Conservation (phyloP, 176 grass and related monocot genomes). For the Raddia distichophylla region DNA sequence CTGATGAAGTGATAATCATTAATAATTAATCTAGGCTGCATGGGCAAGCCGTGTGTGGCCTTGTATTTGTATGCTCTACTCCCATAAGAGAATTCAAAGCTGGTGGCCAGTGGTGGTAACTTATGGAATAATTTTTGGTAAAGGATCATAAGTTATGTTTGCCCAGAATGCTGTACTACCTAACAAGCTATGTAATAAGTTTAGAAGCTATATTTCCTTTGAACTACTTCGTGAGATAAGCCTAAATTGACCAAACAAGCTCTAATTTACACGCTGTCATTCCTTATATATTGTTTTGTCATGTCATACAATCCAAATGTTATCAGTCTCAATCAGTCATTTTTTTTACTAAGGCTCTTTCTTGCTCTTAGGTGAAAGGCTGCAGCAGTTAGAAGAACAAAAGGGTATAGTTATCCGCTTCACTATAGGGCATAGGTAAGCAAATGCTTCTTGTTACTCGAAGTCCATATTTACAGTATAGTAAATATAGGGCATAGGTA, state of each 20-base stretch:
- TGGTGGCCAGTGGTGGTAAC: neutral
- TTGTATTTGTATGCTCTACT: neutral
- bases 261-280: neutral
- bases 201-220: neutral
- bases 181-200: neutral
- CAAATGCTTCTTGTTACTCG: constrained; percentile 35
- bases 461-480: neutral
- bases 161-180: neutral
- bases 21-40: neutral
- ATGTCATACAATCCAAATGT: neutral
- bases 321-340: neutral
- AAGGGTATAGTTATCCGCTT: constrained; percentile 96
- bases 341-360: constrained; percentile 38
- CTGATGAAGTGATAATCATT: neutral
- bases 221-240: neutral
- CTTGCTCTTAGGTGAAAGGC: constrained; percentile 65
- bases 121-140: constrained; percentile 24
- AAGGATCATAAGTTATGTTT: neutral
- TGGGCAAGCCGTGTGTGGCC: neutral
- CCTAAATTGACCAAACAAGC: neutral
- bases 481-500: no score
- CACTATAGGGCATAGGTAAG: constrained; percentile 97
- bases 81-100: neutral
- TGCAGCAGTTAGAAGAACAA: constrained; percentile 74
- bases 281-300: neutral